Evolutionary conservation across 805 yeast species (phyloP).

Genomic region (Starmerella geochares): DNA sequence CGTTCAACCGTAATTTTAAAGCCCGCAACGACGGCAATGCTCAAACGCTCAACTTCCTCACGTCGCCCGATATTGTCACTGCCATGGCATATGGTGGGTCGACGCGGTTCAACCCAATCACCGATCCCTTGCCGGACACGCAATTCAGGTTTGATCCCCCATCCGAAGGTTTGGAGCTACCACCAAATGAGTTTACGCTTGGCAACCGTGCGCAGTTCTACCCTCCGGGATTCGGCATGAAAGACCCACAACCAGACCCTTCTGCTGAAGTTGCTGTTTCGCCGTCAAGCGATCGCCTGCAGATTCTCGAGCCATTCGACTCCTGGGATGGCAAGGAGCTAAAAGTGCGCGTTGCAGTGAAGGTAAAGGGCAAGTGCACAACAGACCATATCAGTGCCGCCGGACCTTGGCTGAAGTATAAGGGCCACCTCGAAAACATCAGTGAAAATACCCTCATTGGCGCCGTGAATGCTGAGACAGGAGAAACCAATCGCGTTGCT

Average conservation of each 20-base stretch:
- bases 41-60: slow-evolving; percentile 91
- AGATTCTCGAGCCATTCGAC: slow-evolving; percentile 76
- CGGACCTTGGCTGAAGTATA: slow-evolving; percentile 96
- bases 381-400: slow-evolving; percentile 98
- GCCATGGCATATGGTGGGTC: slow-evolving; percentile 94
- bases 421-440: slow-evolving; percentile 93
- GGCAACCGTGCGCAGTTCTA: slow-evolving; percentile 63
- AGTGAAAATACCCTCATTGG: slow-evolving; percentile 93
- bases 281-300: slow-evolving; percentile 84
- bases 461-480: slow-evolving; percentile 93
- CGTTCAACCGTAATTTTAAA: slow-evolving; percentile 95
- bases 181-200: slow-evolving; percentile 60
- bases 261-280: slow-evolving; percentile 57
- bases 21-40: slow-evolving; percentile 98
- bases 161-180: slow-evolving; percentile 66
- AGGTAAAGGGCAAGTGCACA: slow-evolving; percentile 96
- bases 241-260: slow-evolving; percentile 54
- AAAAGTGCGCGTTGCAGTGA: slow-evolving; percentile 61
- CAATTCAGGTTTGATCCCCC: slow-evolving; percentile 68
- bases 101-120: slow-evolving; percentile 81
- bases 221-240: slow-evolving; percentile 39
- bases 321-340: slow-evolving; percentile 84
- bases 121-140: slow-evolving; percentile 58
- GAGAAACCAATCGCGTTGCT: slow-evolving; percentile 82
- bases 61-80: slow-evolving; percentile 97